Evolutionary conservation across 192 early-diverging fungal genomes (phyloP), one percentile per base, ranked within the genome.

Genomic region (Gonapodya sp.): DNA sequence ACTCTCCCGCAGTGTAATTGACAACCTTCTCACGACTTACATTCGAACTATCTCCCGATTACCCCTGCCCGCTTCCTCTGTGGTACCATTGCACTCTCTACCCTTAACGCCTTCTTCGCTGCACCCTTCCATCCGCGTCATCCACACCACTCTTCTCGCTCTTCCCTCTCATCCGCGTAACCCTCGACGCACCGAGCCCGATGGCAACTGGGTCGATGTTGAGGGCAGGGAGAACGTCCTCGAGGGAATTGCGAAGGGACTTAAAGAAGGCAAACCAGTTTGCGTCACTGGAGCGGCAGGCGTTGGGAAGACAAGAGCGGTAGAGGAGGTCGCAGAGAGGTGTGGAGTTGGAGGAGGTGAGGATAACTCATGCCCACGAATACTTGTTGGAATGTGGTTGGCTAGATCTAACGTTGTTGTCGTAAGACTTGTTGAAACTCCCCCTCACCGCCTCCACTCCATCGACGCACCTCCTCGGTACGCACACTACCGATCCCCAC

Each of bases 381-480:
- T n/a, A n/a, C n/a, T n/a, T n/a, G n/a, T n/a, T n/a, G n/a, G n/a
- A n/a, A n/a, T n/a, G n/a, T n/a, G n/a, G n/a, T n/a, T n/a, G n/a
- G n/a, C n/a, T n/a, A n/a, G n/a, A n/a, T n/a, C n/a, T n/a, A n/a
- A n/a, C n/a, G n/a, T n/a, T n/a, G n/a, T n/a, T n/a, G n/a, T n/a
- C 36, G 18, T 32, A 37, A 89, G 93, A 93, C 82, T 88, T 98
- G 1, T 87, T 98, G 36, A 96, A 95, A 82, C 93, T 98, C 73
- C 98, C 98, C 84, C 86, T 99, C 80, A 96, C 96, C 78, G 96
- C 97, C 89, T 95, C 95, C 82, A 96, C 97, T 24, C 97, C 98
- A 82, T 91, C 94, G 73, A 99, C 98, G 86, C 92, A 95, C 24
- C 87, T 99, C 31, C 85, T 99, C 31, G 98, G 98, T 79, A 98